Evolutionary conservation across 495 filamentous ascomycete genomes (phyloP).

Genomic region (Penicillium argentinense): DNA sequence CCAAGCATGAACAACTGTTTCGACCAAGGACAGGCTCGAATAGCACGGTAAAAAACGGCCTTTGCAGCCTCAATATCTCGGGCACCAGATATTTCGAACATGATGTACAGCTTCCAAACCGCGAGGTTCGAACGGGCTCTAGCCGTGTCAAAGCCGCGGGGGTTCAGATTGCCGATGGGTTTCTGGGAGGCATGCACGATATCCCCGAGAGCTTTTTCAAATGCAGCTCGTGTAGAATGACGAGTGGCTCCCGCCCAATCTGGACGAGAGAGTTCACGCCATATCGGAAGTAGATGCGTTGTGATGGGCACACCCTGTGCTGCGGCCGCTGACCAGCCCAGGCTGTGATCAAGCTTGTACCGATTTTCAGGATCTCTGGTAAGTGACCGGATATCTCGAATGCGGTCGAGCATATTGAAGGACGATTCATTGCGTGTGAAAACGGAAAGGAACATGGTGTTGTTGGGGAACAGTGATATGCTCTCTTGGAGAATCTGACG

Average conservation of each 20-base stretch:
- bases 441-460: conserved; percentile 73
- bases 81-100: conserved; percentile 48
- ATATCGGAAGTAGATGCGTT: conserved; percentile 62
- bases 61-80: conserved; percentile 46
- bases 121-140: conserved; percentile 39
- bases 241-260: conserved; percentile 49
- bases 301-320: conserved; percentile 42
- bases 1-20: conserved; percentile 67
- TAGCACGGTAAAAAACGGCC: conserved; percentile 44
- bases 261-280: conserved; percentile 56
- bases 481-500: conserved; percentile 59
- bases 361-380: neutral
- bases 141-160: conserved; percentile 32
- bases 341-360: neutral
- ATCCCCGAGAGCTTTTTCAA: conserved; percentile 64
- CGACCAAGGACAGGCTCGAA: conserved; percentile 70
- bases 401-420: conserved; percentile 68
- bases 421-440: conserved; percentile 69
- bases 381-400: conserved; percentile 49
- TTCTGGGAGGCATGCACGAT: conserved; percentile 1
- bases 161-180: conserved; percentile 24
- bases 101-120: conserved; percentile 68
- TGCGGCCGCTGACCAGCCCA: neutral
- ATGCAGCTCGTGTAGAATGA: conserved; percentile 63
- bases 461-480: conserved; percentile 65